Evolutionary conservation across 2,329 filamentous ascomycete species (phyloP), one percentile per base, ranked within the genome.

Genomic region (Aspergillus fischeri): DNA sequence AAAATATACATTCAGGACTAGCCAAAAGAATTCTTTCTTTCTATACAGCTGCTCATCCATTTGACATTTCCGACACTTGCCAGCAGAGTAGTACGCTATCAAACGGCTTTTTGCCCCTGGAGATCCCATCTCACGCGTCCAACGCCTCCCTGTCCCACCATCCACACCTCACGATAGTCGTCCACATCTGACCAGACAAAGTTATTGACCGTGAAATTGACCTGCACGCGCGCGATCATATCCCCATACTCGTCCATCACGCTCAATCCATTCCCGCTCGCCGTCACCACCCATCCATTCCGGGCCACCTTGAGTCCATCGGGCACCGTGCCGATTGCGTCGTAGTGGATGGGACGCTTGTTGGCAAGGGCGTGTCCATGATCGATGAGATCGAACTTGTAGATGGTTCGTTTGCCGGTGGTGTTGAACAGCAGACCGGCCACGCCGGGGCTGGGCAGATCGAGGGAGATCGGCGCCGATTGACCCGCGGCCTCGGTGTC

Each of bases 291-390:
- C 9, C 20, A 52, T 24, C 54, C 54, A 25, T 55, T 55, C 4
- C 54, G 38, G 1, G 54, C 54, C 3, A 51, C 49, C 29, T 55
- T 55, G 28, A 55, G 49, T 17, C 54, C 54, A n/a, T 55, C 54
- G 21, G 54, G 54, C 3, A 55, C 54, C 21, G 54, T 35, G 3
- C 54, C 54, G 28, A 51, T 28, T 21, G 20, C 49, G 21, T 45
- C 42, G 42, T 45, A 51, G 28, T 51, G 35, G 17, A 55, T 51
- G 4, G 54, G 38, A 38, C 54, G 25, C 21, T 52, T 52, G 9
- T 55, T 55, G 5, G 35, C 29, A 21, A 55, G 49, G 4, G 48
- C 54, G 3, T n/a, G 49, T 3, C 54, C 54, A 14, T 52, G 27
- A 1, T 51, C 48, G 7, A 55, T 14, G 17, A 55, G 49, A 41